Conservation (phyloP, 768 basidiomycete species). For the Porphyrellus cyaneotinctus region DNA sequence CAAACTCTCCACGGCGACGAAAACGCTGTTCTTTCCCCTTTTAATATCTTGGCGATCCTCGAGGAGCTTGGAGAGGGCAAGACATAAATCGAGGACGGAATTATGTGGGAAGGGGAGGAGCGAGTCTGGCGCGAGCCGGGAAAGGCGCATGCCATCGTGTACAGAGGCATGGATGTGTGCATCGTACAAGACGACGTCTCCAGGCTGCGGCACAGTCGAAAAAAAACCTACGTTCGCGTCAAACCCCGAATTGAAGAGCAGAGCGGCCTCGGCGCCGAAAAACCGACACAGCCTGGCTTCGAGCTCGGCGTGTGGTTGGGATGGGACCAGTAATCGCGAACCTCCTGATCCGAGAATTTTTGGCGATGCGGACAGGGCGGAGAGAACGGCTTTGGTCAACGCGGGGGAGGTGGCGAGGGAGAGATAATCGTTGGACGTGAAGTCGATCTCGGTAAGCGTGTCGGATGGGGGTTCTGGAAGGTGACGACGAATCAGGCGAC, state of each 20-base stretch:
- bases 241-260: constrained; percentile 91
- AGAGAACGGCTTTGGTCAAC: constrained; percentile 58
- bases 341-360: constrained; percentile 82
- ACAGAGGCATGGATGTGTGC: constrained; percentile 89
- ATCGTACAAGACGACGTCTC: constrained; percentile 79
- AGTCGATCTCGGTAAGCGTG: constrained; percentile 45
- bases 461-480: constrained; percentile 54
- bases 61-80: constrained; percentile 40
- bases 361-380: constrained; percentile 44
- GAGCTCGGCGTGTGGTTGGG: constrained; percentile 54
- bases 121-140: constrained; percentile 38
- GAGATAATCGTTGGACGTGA: constrained; percentile 92
- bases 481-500: constrained; percentile 63
- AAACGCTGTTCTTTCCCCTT: constrained; percentile 48
- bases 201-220: constrained; percentile 68
- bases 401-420: constrained; percentile 61
- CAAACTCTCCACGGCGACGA: constrained; percentile 82
- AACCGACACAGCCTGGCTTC: constrained; percentile 65
- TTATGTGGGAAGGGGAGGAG: constrained; percentile 69
- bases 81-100: constrained; percentile 47
- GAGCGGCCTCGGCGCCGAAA: constrained; percentile 59
- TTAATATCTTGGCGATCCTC: constrained; percentile 34
- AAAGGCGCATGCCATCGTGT: constrained; percentile 83
- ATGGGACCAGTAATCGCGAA: constrained; percentile 74
- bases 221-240: constrained; percentile 92